Percentiles rank a stretch among this genome's conserved stretches.
Evolutionary conservation across 148 eudicot genomes (phyloP).

Genomic region (Cornus kousa): DNA sequence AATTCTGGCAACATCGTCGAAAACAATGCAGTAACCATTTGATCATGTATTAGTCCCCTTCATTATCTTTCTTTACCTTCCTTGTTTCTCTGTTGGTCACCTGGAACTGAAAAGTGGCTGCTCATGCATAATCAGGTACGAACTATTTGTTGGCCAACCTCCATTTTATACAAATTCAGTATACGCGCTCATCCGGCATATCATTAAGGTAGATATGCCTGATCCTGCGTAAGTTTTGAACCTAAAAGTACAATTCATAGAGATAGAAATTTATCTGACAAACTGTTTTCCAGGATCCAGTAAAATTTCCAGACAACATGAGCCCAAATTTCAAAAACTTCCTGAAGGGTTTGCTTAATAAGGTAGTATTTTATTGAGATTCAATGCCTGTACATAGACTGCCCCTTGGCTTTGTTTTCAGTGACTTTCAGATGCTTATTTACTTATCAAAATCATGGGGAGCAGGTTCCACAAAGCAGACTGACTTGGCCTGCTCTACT

Average conservation of each 20-base stretch:
- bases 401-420: slow-evolving; percentile 3
- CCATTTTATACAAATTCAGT: slow-evolving; percentile 98
- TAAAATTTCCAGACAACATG: slow-evolving; percentile 95
- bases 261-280: background rate
- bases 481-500: slow-evolving; percentile 95
- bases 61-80: slow-evolving; percentile 5
- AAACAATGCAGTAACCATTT: background rate
- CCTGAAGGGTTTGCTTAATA: slow-evolving; percentile 88
- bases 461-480: slow-evolving; percentile 84
- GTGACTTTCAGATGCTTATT: slow-evolving; percentile 8
- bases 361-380: slow-evolving; percentile 40
- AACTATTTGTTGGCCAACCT: slow-evolving; percentile 97
- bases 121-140: slow-evolving; percentile 62
- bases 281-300: slow-evolving; percentile 74
- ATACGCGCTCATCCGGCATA: slow-evolving; percentile 88
- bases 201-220: slow-evolving; percentile 65
- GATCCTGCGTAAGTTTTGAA: background rate
- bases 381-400: background rate
- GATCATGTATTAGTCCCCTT: background rate
- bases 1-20: background rate
- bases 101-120: slow-evolving; percentile 3
- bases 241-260: background rate
- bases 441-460: slow-evolving; percentile 18
- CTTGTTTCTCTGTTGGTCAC: background rate
- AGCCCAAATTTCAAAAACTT: slow-evolving; percentile 78